phyloP scores from a whole-genome alignment of 768 basidiomycete species.

The Agrocybe pediades region DNA sequence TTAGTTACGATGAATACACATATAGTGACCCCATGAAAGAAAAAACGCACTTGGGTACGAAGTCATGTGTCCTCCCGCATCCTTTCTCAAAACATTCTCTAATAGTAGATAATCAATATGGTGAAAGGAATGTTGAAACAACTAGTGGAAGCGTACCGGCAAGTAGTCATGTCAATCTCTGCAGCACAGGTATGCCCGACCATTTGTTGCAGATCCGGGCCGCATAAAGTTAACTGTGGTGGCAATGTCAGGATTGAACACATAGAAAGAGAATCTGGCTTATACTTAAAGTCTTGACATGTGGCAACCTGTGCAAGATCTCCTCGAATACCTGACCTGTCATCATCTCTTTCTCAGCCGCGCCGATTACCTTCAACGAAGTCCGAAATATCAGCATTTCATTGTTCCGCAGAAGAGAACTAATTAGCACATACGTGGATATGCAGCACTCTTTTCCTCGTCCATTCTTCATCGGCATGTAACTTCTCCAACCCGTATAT shows the following conservation, averaged over 20 bases:
- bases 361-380: conserved; percentile 26
- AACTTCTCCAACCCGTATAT: conserved; percentile 29
- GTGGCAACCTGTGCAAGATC: conserved; percentile 34
- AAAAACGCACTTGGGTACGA: conserved; percentile 23
- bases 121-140: not conserved
- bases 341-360: conserved; percentile 23
- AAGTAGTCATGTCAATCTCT: conserved; percentile 28
- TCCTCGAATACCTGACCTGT: conserved; percentile 30
- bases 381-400: not conserved
- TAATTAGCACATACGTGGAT: conserved; percentile 26
- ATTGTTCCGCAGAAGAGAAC: not conserved
- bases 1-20: not conserved
- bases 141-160: conserved; percentile 24
- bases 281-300: conserved; percentile 29
- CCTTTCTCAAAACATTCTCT: conserved; percentile 26
- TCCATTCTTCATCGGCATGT: conserved; percentile 28
- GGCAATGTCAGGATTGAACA: too few species aligned
- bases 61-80: conserved; percentile 25
- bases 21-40: not conserved
- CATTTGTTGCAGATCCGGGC: conserved; percentile 21
- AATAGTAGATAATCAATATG: not conserved
- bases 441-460: conserved; percentile 25
- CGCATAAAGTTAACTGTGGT: conserved; percentile 25
- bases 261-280: not conserved
- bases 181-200: conserved; percentile 3